Evolutionary conservation across 176 grass and related monocot species (phyloP).

Genomic region (Lolium rigidum): DNA sequence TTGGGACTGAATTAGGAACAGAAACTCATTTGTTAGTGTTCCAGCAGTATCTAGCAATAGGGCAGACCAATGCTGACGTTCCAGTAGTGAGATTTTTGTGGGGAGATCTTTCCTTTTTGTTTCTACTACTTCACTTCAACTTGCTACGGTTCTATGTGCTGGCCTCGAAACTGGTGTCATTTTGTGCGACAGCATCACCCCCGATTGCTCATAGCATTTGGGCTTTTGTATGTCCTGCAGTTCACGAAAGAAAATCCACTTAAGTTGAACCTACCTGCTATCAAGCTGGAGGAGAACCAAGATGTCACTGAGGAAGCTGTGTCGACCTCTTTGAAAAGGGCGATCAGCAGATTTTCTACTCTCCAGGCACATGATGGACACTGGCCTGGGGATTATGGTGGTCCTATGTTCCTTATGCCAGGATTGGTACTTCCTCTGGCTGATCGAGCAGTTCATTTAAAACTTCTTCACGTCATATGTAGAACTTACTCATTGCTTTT

Average conservation of each 20-base stretch:
- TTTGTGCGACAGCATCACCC: not conserved
- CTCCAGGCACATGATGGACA: conserved; percentile 87
- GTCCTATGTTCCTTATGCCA: conserved; percentile 88
- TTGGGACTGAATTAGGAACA: not conserved
- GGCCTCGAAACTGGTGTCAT: not conserved
- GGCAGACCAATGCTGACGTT: not conserved
- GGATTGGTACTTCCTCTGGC: conserved; percentile 65
- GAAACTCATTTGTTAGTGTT: not conserved
- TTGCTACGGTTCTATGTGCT: not conserved
- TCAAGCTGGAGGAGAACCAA: conserved; percentile 70
- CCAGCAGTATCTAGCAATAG: not conserved
- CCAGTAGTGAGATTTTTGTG: not conserved
- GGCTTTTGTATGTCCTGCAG: conserved; percentile 53
- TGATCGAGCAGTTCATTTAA: not conserved
- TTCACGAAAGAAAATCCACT: conserved; percentile 73
- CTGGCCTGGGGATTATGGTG: conserved; percentile 87
- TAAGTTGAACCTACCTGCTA: conserved; percentile 56
- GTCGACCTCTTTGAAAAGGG: conserved; percentile 60
- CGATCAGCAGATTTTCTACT: conserved; percentile 63
- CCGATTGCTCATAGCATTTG: not conserved
- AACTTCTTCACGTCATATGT: conserved; percentile 12
- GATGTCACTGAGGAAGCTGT: conserved; percentile 71
- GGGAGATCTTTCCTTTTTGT: not conserved
- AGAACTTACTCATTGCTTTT: conserved; percentile 32
- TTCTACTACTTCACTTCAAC: not conserved